These are phyloP conservation scores for Avena insularis DNA, from an alignment of 176 grass and related monocot genomes.

Conservation along the genomic window DNA sequence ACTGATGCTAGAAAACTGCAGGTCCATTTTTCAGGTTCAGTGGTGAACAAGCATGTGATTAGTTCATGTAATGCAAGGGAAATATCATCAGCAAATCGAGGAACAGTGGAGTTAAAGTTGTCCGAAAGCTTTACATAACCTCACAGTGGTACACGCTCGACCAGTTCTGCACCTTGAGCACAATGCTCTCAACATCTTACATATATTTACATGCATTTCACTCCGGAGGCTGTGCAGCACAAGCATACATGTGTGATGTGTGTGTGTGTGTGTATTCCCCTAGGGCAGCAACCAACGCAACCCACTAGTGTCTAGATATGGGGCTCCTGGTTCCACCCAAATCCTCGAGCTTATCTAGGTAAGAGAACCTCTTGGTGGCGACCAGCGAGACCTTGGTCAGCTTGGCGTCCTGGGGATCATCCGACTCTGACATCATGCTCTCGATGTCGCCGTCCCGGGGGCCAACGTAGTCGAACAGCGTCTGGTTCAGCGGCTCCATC, in stretches of 20 bases:
- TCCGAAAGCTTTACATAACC: slow-evolving; percentile 25
- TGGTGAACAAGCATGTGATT: not conserved
- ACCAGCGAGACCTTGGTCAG: slow-evolving; percentile 41
- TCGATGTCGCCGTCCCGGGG: slow-evolving; percentile 32
- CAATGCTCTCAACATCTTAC: slow-evolving; percentile 21
- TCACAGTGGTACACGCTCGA: slow-evolving; percentile 12
- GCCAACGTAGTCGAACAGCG: slow-evolving; percentile 29
- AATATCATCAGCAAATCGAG: not conserved
- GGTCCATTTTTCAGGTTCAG: not conserved
- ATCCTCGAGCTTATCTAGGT: slow-evolving; percentile 55
- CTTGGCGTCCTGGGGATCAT: slow-evolving; percentile 33
- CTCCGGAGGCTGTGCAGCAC: not conserved
- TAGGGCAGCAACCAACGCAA: slow-evolving; percentile 9
- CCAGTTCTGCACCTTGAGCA: slow-evolving; percentile 19
- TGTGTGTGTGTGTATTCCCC: slow-evolving; percentile 9
- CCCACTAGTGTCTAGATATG: slow-evolving; percentile 53
- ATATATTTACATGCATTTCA: slow-evolving; percentile 48
- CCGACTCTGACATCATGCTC: not conserved
- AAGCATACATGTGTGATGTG: slow-evolving; percentile 38
- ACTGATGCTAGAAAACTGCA: too few relatives aligned
- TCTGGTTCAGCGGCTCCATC: slow-evolving; percentile 47
- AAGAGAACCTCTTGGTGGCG: slow-evolving; percentile 48
- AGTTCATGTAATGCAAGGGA: not conserved
- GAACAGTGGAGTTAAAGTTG: not conserved
- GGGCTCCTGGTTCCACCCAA: slow-evolving; percentile 60